A percentile compares a stretch with the other conserved stretches of the same genome.
Conservation (phyloP, 148 eudicot genomes). For the Cornus controversa region DNA sequence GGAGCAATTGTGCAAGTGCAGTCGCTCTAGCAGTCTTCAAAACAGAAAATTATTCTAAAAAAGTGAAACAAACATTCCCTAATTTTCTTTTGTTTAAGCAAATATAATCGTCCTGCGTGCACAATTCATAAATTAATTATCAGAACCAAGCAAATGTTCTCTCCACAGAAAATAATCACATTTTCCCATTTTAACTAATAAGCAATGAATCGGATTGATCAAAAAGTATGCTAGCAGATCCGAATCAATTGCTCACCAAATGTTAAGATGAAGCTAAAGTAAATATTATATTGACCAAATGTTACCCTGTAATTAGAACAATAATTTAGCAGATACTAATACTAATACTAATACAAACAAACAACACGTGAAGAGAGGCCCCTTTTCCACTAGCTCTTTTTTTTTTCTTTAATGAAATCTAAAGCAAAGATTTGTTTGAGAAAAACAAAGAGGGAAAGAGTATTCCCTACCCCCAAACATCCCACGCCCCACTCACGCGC, state of each 20-base stretch:
- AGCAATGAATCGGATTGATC: no score
- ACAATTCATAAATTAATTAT: no score
- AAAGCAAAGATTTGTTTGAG: neutral
- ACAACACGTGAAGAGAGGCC: neutral
- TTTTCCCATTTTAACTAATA: no score
- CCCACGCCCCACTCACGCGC: slow-evolving; percentile 36
- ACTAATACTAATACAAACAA: neutral
- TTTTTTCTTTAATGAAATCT: neutral
- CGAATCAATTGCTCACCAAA: neutral
- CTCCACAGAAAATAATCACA: no score
- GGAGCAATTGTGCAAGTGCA: no score
- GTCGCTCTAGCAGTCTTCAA: no score
- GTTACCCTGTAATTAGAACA: neutral
- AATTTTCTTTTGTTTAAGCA: no score
- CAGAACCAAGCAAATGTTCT: no score
- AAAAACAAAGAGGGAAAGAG: neutral
- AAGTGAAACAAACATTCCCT: no score
- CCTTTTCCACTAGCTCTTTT: neutral
- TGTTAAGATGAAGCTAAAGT: neutral
- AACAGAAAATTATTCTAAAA: no score
- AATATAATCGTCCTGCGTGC: no score
- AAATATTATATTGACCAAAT: neutral
- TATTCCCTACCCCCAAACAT: slow-evolving; percentile 1
- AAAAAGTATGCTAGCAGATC: neutral
- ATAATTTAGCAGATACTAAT: neutral